Evolutionary conservation across 305 asterid genomes (phyloP), one percentile per base, ranked within the genome.

Genomic region (Fraxinus floribunda): DNA sequence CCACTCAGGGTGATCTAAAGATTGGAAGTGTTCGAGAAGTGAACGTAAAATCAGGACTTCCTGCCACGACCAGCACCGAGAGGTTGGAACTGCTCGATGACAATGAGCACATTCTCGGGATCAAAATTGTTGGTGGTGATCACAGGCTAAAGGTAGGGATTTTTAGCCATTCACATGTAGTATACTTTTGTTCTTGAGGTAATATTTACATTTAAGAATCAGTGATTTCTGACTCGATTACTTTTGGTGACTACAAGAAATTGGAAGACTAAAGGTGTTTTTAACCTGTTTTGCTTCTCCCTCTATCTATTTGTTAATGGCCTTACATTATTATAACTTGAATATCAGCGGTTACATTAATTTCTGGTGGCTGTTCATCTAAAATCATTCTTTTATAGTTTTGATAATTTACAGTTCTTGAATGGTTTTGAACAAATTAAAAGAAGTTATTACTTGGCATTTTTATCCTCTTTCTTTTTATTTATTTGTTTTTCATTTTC

Each of bases 61-160:
- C 78, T 6, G 78, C 78, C 29, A 74, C 55, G 0, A 74, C 78
- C 52, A 74, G 78, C 55, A 74, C 78, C 0, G 78, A 74, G 55
- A 74, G 78, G 55, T n/a, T 74, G 29, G 78, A 74, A 39, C 16
- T 74, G 13, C 55, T 74, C 0, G 78, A 74, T 74, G 75, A 68
- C 75, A 68, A 68, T 0, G 75, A 68, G 75, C 75, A 68, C 39
- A 68, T 68, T 68, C 75, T 74, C 6, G 78, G 55, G 52, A 18
- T 74, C 30, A 74, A 20, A 39, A 74, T 74, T 74, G 78, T 36
- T 74, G 77, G 78, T 36, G 78, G 55, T 74, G 78, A 74, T 74
- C 78, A 74, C 52, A 74, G 55, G 55, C 32, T 74, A n/a, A 74
- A 74, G 78, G 78, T 36, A 35, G 4, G 29, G 13, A 2, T 68